Conservation (phyloP, 2,329 filamentous ascomycete species). For the Diaporthe ilicicola region DNA sequence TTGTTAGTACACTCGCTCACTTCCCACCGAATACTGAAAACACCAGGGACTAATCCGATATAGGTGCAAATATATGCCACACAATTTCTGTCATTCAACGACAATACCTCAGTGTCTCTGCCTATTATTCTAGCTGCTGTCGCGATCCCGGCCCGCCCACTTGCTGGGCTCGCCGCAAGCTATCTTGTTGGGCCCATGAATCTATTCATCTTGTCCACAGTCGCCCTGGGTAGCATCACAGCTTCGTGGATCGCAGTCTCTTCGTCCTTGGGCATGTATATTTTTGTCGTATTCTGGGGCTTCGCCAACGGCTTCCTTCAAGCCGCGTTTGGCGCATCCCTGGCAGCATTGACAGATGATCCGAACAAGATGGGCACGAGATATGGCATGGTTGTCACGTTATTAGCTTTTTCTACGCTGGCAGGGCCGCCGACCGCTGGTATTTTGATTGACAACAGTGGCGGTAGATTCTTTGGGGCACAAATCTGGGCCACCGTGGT, state of each 20-base stretch:
- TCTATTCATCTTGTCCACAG: slow-evolving; percentile 59
- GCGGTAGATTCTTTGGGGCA: background rate
- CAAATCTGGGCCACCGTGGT: slow-evolving; percentile 9
- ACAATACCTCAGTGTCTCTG: slow-evolving; percentile 62
- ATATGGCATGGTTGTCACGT: background rate
- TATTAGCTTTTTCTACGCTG: background rate
- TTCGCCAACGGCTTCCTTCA: background rate
- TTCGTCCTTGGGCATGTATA: background rate
- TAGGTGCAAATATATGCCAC: background rate
- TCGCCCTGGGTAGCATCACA: slow-evolving; percentile 56
- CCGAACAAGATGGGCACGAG: background rate
- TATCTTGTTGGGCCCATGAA: slow-evolving; percentile 63
- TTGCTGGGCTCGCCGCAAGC: slow-evolving; percentile 65
- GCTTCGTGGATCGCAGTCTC: slow-evolving; percentile 65
- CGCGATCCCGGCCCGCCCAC: slow-evolving; percentile 62
- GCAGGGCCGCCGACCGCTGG: background rate
- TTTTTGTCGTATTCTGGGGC: background rate
- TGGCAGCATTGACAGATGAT: background rate
- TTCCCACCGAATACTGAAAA: too few species aligned
- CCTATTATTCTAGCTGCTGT: slow-evolving; percentile 68
- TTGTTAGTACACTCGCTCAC: slow-evolving; percentile 42
- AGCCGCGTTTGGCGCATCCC: background rate
- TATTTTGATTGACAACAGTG: background rate
- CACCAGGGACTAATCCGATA: background rate
- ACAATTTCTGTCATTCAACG: slow-evolving; percentile 44